Percentiles rank a stretch among this genome's conserved stretches.
Conservation (phyloP, 106 monocot species). For the Narthecium ossifragum region DNA sequence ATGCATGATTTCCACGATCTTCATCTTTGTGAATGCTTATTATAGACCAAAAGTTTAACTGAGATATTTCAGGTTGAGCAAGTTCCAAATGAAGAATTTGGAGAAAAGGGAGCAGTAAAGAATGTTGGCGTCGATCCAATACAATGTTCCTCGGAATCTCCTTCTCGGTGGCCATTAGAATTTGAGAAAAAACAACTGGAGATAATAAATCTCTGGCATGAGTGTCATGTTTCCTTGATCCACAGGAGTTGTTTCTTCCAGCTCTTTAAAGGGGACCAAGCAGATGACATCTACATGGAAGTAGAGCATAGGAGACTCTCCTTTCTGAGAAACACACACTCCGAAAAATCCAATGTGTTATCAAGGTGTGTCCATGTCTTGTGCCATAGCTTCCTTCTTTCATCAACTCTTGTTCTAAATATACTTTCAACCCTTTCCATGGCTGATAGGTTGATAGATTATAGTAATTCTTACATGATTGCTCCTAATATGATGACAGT, state of each 20-base stretch:
- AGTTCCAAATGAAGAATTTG: constrained; percentile 5
- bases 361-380: no score
- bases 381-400: background rate
- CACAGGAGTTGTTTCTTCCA: constrained; percentile 90
- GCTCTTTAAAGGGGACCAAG: constrained; percentile 76
- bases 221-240: constrained; percentile 70
- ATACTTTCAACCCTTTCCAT: background rate
- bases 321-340: constrained; percentile 43
- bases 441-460: background rate
- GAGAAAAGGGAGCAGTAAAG: constrained; percentile 20
- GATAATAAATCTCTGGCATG: constrained; percentile 80
- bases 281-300: constrained; percentile 81
- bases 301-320: constrained; percentile 74
- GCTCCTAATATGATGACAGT: constrained; percentile 17
- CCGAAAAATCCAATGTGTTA: background rate
- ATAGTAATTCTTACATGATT: background rate
- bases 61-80: no score
- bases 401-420: constrained; percentile 47
- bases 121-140: constrained; percentile 28
- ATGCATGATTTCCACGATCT: no score
- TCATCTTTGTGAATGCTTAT: no score
- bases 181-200: constrained; percentile 66
- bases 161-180: constrained; percentile 43
- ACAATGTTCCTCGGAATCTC: constrained; percentile 27
- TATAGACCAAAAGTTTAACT: no score